phyloP scores from a whole-genome alignment of 2,329 filamentous ascomycete species.

The Xylaria digitata region DNA sequence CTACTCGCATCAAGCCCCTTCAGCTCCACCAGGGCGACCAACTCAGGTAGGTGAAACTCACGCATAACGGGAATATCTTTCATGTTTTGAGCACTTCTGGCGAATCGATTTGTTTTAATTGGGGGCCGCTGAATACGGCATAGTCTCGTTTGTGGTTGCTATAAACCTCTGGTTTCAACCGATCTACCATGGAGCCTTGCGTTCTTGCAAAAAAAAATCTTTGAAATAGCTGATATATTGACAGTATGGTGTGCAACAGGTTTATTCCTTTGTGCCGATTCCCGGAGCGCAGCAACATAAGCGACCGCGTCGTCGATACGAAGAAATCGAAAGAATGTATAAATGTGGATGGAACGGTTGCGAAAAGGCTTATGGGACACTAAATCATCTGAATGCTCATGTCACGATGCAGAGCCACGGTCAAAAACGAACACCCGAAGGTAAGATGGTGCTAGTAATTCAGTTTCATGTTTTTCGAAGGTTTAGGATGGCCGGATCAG shows the following conservation, averaged over 20 bases:
- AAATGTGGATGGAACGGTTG: slow-evolving; percentile 99
- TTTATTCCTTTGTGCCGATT: slow-evolving; percentile 98
- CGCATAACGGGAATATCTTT: slow-evolving; percentile 1
- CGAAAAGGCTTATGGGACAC: slow-evolving; percentile 96
- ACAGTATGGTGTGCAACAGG: slow-evolving; percentile 66
- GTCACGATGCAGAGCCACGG: slow-evolving; percentile 99
- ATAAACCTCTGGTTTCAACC: background rate
- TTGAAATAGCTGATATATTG: slow-evolving; percentile 51
- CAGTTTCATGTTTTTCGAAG: background rate
- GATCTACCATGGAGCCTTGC: slow-evolving; percentile 5
- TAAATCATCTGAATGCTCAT: slow-evolving; percentile 97
- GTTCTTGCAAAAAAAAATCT: slow-evolving; percentile 29
- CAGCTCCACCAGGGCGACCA: slow-evolving; percentile 65
- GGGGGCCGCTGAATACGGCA: background rate
- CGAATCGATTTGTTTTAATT: background rate
- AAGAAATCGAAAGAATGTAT: slow-evolving; percentile 99
- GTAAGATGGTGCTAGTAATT: slow-evolving; percentile 64
- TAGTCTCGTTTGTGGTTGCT: background rate
- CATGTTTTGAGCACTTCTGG: background rate
- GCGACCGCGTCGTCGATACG: slow-evolving; percentile 89
- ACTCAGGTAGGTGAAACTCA: slow-evolving; percentile 66
- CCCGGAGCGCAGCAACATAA: slow-evolving; percentile 98
- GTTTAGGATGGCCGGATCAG: slow-evolving; percentile 3
- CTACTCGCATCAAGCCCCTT: slow-evolving; percentile 66
- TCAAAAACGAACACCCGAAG: slow-evolving; percentile 93